Evolutionary conservation across 768 basidiomycete genomes (phyloP).

Genomic region (Pleurotus citrinopileatus): DNA sequence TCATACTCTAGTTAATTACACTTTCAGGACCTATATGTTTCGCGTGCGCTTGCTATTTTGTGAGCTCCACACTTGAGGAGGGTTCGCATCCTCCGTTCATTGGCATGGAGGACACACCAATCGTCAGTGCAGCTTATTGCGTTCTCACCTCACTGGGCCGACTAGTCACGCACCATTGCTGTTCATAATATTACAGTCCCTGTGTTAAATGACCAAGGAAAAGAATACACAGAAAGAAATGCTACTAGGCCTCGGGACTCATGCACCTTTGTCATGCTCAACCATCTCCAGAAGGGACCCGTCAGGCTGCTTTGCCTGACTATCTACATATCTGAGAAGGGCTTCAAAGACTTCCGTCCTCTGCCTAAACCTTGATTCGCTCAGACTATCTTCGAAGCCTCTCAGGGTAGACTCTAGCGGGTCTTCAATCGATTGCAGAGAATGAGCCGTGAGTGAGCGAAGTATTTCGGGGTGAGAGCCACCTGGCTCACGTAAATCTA

Average conservation of each 20-base stretch:
- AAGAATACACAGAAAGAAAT: too few species aligned
- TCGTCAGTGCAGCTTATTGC: too few species aligned
- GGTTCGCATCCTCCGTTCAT: too few species aligned
- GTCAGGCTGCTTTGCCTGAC: slow-evolving; percentile 64
- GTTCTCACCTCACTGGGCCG: too few species aligned
- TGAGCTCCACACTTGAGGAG: too few species aligned
- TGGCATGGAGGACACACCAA: too few species aligned
- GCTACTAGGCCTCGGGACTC: background rate
- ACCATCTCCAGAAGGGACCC: slow-evolving; percentile 63
- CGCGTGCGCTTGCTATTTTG: too few species aligned
- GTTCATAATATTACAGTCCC: too few species aligned
- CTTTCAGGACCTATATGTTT: too few species aligned
- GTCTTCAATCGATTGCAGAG: slow-evolving; percentile 22
- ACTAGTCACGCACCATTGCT: too few species aligned
- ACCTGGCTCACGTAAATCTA: slow-evolving; percentile 15
- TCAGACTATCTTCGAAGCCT: slow-evolving; percentile 24
- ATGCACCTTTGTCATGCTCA: slow-evolving; percentile 20
- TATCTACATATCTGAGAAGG: slow-evolving; percentile 60
- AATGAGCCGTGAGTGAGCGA: slow-evolving; percentile 14
- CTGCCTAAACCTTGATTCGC: slow-evolving; percentile 54
- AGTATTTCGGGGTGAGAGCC: background rate
- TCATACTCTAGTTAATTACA: too few species aligned
- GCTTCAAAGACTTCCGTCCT: slow-evolving; percentile 69
- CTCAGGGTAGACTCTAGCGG: slow-evolving; percentile 20
- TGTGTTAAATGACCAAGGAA: too few species aligned